Evolutionary conservation across 2,329 filamentous ascomycete genomes (phyloP).

Genomic region (Tricladium varicosporioides): DNA sequence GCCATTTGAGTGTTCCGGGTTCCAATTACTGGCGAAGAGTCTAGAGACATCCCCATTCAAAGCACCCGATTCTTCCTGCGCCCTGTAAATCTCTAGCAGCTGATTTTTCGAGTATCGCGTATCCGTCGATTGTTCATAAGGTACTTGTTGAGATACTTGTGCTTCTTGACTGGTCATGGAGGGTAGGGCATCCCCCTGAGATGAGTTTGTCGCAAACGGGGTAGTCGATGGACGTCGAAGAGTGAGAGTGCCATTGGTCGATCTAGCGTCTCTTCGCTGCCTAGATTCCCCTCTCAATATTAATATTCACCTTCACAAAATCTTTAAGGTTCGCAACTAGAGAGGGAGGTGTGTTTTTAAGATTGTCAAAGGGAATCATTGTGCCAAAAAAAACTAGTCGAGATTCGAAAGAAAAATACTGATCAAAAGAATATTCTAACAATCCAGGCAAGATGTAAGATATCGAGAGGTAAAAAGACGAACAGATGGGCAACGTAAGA

Average conservation of each 20-base stretch:
- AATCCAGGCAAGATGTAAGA: no score
- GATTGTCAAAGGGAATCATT: neutral
- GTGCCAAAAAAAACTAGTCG: neutral
- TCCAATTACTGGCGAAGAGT: constrained; percentile 76
- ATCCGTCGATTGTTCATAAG: constrained; percentile 38
- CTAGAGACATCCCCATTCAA: constrained; percentile 58
- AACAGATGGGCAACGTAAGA: neutral
- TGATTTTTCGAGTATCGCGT: constrained; percentile 45
- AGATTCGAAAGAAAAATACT: neutral
- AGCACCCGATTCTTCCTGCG: constrained; percentile 49
- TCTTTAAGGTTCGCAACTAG: neutral
- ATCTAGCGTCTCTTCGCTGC: constrained; percentile 56
- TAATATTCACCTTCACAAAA: neutral
- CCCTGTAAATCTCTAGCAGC: constrained; percentile 70
- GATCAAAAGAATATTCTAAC: neutral
- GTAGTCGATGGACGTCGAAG: constrained; percentile 64
- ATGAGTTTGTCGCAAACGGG: constrained; percentile 41
- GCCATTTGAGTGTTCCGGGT: constrained; percentile 70
- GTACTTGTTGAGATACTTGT: constrained; percentile 32
- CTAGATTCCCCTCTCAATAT: constrained; percentile 36
- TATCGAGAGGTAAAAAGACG: no score
- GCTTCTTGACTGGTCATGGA: constrained; percentile 23
- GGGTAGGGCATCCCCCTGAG: constrained; percentile 23
- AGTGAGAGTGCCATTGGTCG: constrained; percentile 61
- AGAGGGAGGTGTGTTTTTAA: neutral